Conservation (phyloP, 208 protist species). For the Trypanosoma rangeli region DNA sequence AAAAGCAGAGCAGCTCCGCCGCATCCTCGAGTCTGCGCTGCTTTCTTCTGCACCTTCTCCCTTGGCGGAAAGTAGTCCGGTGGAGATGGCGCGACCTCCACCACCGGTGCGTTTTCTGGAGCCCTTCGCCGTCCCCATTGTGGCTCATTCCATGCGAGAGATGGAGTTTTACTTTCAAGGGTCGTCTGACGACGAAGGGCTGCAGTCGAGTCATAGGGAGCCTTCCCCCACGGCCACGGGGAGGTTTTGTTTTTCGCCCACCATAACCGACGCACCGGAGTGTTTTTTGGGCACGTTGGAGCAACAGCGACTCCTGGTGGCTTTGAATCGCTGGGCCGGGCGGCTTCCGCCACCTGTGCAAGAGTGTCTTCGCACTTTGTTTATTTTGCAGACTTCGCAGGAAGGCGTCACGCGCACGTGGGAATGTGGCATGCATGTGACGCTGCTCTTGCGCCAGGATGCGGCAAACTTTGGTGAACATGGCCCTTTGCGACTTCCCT, state of each 20-base stretch:
- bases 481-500: slow-evolving; percentile 60
- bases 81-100: background rate
- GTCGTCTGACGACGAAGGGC: background rate
- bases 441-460: slow-evolving; percentile 49
- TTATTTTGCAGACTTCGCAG: slow-evolving; percentile 49
- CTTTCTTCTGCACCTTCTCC: background rate
- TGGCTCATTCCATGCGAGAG: slow-evolving; percentile 44
- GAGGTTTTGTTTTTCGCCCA: slow-evolving; percentile 28
- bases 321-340: slow-evolving; percentile 57
- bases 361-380: slow-evolving; percentile 36
- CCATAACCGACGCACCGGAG: slow-evolving; percentile 2
- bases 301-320: slow-evolving; percentile 61
- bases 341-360: slow-evolving; percentile 44
- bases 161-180: slow-evolving; percentile 43
- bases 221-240: background rate
- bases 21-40: slow-evolving; percentile 11
- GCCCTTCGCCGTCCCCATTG: slow-evolving; percentile 39
- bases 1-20: slow-evolving; percentile 35
- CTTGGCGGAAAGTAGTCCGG: too few relatives aligned
- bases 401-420: slow-evolving; percentile 10
- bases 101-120: slow-evolving; percentile 33
- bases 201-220: background rate
- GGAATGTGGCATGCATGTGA: slow-evolving; percentile 42
- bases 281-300: slow-evolving; percentile 74
- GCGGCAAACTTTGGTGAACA: slow-evolving; percentile 40